A percentile compares a stretch with the other conserved stretches of the same genome.
phyloP scores from a whole-genome alignment of 1,139 yeast species.

The Hyphopichia burtonii region DNA sequence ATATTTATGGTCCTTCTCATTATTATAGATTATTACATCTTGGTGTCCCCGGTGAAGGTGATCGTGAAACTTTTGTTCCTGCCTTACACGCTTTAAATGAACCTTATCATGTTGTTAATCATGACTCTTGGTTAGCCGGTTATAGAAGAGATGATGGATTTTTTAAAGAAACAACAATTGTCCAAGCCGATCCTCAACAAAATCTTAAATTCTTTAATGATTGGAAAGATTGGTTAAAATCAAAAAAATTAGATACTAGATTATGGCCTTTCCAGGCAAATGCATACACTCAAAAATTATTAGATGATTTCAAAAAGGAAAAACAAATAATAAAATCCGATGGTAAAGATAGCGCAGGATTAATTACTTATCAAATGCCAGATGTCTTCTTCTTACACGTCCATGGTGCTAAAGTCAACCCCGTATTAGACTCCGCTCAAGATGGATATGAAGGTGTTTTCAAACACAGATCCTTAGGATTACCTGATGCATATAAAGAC shows the following conservation, averaged over 20 bases:
- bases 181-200: conserved; percentile 33
- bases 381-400: conserved; percentile 38
- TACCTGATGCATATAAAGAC: conserved; percentile 12
- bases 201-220: conserved; percentile 19
- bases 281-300: conserved; percentile 20
- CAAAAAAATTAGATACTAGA: conserved; percentile 25
- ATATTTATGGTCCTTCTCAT: conserved; percentile 25
- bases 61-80: conserved; percentile 39
- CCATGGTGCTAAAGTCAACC: conserved; percentile 43
- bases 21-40: conserved; percentile 34
- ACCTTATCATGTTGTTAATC: conserved; percentile 28
- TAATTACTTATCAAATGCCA: conserved; percentile 17
- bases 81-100: conserved; percentile 38
- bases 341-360: conserved; percentile 1
- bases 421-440: conserved; percentile 22
- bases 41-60: conserved; percentile 40
- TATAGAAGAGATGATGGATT: conserved; percentile 14
- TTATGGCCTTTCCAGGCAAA: conserved; percentile 32
- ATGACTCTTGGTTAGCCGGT: conserved; percentile 25
- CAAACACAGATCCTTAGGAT: conserved; percentile 23
- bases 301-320: conserved; percentile 18
- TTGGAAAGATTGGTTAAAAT: conserved; percentile 28
- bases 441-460: conserved; percentile 16
- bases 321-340: conserved; percentile 7
- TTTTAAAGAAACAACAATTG: conserved; percentile 30